Percentiles rank a stretch among this genome's conserved stretches.
These are phyloP conservation scores for Vaccinium darrowii DNA, from an alignment of 148 eudicot genomes.

Conservation along the genomic window DNA sequence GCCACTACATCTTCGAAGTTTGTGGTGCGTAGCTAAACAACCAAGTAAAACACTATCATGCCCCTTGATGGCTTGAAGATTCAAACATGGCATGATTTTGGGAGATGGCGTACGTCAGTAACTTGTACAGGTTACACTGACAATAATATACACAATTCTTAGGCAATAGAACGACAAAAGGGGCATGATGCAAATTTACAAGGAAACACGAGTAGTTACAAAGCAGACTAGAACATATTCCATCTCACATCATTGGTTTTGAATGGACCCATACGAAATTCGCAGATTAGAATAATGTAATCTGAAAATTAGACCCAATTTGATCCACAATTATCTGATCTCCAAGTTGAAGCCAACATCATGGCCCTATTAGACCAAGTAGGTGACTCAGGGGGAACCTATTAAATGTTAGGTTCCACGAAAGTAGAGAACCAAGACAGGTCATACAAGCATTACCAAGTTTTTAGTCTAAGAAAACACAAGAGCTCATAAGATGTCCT, in stretches of 20 bases:
- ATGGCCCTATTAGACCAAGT: neutral
- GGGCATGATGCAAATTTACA: neutral
- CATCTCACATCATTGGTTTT: neutral
- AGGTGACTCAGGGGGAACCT: neutral
- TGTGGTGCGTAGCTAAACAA: constrained; percentile 28
- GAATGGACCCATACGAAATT: neutral
- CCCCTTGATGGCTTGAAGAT: neutral
- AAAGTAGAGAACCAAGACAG: neutral
- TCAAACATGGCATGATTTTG: neutral
- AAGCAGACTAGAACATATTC: neutral
- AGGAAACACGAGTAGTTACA: neutral
- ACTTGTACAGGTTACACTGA: neutral
- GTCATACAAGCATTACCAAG: neutral
- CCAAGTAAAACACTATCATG: neutral
- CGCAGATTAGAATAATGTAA: neutral
- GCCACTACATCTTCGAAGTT: constrained; percentile 53
- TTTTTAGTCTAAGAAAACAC: neutral
- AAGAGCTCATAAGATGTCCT: neutral
- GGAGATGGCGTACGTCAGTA: neutral
- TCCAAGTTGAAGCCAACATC: neutral
- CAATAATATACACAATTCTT: constrained; percentile 5
- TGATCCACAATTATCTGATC: neutral
- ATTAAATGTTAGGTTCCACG: neutral
- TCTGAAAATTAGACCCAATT: neutral
- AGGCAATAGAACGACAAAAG: neutral